Conservation (phyloP, 202 grass and related monocot species). For the Alloteropsis angusta region DNA sequence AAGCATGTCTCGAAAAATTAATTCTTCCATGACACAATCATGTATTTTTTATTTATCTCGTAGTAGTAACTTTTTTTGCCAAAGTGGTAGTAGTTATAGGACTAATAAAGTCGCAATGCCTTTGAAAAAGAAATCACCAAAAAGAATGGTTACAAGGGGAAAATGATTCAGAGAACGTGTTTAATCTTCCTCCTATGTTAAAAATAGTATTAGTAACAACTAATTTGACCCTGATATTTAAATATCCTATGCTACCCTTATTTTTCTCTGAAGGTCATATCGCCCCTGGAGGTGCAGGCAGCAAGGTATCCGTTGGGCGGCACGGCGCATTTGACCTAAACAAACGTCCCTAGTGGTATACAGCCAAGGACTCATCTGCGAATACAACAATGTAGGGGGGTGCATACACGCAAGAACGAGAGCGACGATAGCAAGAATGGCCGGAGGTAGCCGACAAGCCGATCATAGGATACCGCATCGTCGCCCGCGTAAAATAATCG, state of each 20-base stretch:
- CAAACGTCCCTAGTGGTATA: too few species aligned
- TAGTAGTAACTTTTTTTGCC: too few species aligned
- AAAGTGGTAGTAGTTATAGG: too few species aligned
- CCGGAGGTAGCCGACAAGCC: constrained; percentile 23
- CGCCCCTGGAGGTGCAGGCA: not conserved
- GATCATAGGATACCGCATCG: constrained; percentile 37
- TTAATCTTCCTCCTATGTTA: not conserved
- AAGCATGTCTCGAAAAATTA: not conserved
- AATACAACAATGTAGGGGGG: not conserved
- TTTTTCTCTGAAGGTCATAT: not conserved
- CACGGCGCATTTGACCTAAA: not conserved
- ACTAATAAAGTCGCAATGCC: too few species aligned
- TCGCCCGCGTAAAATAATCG: not conserved
- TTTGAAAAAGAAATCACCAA: too few species aligned
- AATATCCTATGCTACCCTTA: not conserved
- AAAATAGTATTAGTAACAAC: not conserved
- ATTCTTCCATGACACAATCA: not conserved
- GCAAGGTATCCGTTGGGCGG: not conserved
- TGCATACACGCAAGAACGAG: not conserved
- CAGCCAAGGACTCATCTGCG: not conserved
- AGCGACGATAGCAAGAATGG: not conserved
- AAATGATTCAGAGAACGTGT: not conserved
- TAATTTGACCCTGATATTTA: not conserved
- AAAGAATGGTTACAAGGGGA: not conserved
- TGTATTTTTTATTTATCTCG: too few species aligned